A percentile compares a stretch with the other conserved stretches of the same genome.
Evolutionary conservation across 23 red algal genomes (phyloP).

Genomic region (Gracilaria caudata): DNA sequence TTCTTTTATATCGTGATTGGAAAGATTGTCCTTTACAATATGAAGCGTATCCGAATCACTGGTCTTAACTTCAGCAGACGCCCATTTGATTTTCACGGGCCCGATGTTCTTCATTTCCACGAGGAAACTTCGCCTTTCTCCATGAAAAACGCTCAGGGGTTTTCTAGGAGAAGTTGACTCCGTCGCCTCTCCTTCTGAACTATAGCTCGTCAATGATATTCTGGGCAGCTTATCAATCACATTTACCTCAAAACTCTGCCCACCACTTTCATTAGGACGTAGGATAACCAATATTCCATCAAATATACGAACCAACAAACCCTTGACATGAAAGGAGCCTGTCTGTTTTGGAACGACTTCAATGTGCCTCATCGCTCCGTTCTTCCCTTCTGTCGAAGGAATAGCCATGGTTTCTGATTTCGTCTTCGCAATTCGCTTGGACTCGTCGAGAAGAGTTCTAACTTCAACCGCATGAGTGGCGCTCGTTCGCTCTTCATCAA

Average conservation of each 20-base stretch:
- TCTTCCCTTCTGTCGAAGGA: constrained; percentile 11
- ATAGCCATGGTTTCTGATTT: constrained; percentile 36
- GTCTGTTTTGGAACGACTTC: constrained; percentile 64
- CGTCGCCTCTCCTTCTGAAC: constrained; percentile 33
- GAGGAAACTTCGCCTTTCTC: constrained; percentile 25
- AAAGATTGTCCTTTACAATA: constrained; percentile 32
- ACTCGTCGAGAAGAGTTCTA: constrained; percentile 26
- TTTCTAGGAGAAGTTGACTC: constrained; percentile 27
- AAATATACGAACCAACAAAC: constrained; percentile 71
- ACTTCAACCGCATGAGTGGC: constrained; percentile 24
- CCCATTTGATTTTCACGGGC: constrained; percentile 49
- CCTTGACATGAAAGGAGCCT: constrained; percentile 43
- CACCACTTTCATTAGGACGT: constrained; percentile 14
- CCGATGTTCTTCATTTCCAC: constrained; percentile 61
- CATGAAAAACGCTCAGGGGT: constrained; percentile 27
- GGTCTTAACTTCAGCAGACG: constrained; percentile 18
- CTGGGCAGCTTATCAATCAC: constrained; percentile 41
- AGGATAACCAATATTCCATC: constrained; percentile 62
- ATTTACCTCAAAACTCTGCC: constrained; percentile 20
- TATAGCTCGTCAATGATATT: constrained; percentile 40
- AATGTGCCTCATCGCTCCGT: constrained; percentile 38
- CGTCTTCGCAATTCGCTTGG: constrained; percentile 44
- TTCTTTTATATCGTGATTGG: constrained; percentile 9
- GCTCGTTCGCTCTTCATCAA: constrained; percentile 28
- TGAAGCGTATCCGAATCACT: constrained; percentile 34